Evolutionary conservation across 2,329 filamentous ascomycete genomes (phyloP).

Genomic region (Penicillium sp.): DNA sequence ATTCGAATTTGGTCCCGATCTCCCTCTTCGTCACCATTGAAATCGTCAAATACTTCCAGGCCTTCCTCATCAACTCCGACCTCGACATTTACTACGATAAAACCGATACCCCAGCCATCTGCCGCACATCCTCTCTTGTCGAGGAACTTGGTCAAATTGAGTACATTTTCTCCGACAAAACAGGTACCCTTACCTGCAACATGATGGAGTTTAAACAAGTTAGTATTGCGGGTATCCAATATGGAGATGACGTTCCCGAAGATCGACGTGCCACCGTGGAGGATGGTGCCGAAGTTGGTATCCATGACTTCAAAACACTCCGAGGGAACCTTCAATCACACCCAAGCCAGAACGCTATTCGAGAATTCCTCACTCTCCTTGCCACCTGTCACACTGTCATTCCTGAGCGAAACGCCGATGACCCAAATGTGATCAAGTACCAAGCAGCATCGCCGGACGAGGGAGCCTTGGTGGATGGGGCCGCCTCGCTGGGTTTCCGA

Average conservation of each 20-base stretch:
- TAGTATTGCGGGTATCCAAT: conserved; percentile 89
- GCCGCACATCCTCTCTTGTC: conserved; percentile 91
- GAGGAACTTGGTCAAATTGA: conserved; percentile 98
- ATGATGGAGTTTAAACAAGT: conserved; percentile 98
- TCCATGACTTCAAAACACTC: conserved; percentile 80
- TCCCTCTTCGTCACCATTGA: conserved; percentile 97
- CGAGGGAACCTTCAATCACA: conserved; percentile 67
- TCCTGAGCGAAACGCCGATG: conserved; percentile 79
- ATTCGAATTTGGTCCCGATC: conserved; percentile 93
- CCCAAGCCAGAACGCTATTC: conserved; percentile 59
- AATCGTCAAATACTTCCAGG: conserved; percentile 96
- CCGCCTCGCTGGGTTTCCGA: conserved; percentile 78
- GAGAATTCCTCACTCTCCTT: conserved; percentile 85
- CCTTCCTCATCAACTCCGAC: conserved; percentile 96
- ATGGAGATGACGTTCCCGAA: conserved; percentile 87
- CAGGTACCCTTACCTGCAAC: conserved; percentile 94
- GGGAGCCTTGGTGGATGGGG: conserved; percentile 92
- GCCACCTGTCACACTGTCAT: conserved; percentile 97
- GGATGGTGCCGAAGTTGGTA: conserved; percentile 73
- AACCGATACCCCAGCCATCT: conserved; percentile 92
- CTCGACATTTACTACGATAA: conserved; percentile 97
- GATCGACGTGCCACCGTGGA: conserved; percentile 78
- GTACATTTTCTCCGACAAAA: conserved; percentile 98
- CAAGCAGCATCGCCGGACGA: conserved; percentile 97
- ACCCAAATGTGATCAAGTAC: conserved; percentile 83